Percentiles rank a stretch among this genome's conserved stretches.
phyloP scores from a whole-genome alignment of 2,329 filamentous ascomycete species.

The Dactylellina sp. region DNA sequence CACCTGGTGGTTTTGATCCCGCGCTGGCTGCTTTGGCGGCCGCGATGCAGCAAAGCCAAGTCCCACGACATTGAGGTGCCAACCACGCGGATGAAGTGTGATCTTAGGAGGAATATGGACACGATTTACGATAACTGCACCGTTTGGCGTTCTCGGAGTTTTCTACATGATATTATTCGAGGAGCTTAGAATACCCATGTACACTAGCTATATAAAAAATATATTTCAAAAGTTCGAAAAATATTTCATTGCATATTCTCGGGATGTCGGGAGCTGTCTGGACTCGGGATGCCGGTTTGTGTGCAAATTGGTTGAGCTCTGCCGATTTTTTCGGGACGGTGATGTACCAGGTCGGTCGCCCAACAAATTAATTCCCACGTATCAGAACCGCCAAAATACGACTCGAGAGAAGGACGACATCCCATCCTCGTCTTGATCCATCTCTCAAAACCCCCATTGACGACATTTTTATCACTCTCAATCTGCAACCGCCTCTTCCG shows the following conservation, averaged over 20 bases:
- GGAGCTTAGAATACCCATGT: slow-evolving; percentile 35
- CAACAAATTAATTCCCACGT: slow-evolving; percentile 57
- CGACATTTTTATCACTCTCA: slow-evolving; percentile 6
- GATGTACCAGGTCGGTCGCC: slow-evolving; percentile 29
- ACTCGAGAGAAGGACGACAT: slow-evolving; percentile 12
- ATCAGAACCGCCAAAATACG: slow-evolving; percentile 41
- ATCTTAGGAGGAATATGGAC: no score
- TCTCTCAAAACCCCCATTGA: neutral
- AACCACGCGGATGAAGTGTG: neutral
- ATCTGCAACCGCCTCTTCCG: slow-evolving; percentile 17
- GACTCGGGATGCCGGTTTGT: slow-evolving; percentile 46
- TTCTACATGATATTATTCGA: neutral
- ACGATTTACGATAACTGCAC: neutral
- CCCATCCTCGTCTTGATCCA: neutral
- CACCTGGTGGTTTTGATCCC: slow-evolving; percentile 50
- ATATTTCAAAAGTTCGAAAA: neutral
- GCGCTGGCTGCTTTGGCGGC: slow-evolving; percentile 35
- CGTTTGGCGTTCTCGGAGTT: slow-evolving; percentile 36
- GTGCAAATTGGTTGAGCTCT: slow-evolving; percentile 39
- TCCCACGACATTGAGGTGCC: slow-evolving; percentile 19
- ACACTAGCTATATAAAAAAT: slow-evolving; percentile 9
- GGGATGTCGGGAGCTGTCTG: slow-evolving; percentile 17
- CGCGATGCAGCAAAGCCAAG: slow-evolving; percentile 45
- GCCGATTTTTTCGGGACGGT: slow-evolving; percentile 48
- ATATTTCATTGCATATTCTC: slow-evolving; percentile 3